Evolutionary conservation across 306 rosid species (phyloP).

Genomic region (Acacia melanoxylon): DNA sequence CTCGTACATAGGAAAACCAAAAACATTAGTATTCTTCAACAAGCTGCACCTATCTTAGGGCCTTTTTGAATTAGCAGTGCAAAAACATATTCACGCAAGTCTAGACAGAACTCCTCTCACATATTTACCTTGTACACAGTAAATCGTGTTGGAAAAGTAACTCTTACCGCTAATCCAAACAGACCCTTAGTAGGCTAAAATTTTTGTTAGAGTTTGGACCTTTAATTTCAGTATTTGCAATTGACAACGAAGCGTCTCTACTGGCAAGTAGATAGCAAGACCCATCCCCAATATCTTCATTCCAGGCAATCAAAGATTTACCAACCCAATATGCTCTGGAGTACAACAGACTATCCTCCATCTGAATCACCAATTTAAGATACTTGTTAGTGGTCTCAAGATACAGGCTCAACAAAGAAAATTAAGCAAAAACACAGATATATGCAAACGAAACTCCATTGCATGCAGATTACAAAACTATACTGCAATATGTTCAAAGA

Average conservation of each 20-base stretch:
- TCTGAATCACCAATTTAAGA: conserved; percentile 36
- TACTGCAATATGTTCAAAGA: not conserved
- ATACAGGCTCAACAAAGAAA: not conserved
- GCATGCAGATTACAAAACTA: not conserved
- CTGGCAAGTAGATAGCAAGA: conserved; percentile 65
- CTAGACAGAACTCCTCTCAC: too few species aligned
- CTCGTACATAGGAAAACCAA: conserved; percentile 2
- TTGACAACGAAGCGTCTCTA: conserved; percentile 53
- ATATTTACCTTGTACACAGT: too few species aligned
- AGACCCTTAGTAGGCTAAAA: not conserved
- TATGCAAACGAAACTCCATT: not conserved
- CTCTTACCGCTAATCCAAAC: too few species aligned
- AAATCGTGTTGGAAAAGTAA: too few species aligned
- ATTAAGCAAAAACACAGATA: not conserved
- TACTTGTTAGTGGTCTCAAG: conserved; percentile 2
- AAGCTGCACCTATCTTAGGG: not conserved
- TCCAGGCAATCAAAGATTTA: conserved; percentile 78
- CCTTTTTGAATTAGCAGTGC: too few species aligned
- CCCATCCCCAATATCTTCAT: conserved; percentile 55
- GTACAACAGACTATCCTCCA: conserved; percentile 53
- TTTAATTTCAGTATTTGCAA: conserved; percentile 48
- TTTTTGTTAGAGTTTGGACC: conserved; percentile 44
- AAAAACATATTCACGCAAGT: too few species aligned
- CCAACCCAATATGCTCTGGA: conserved; percentile 85
- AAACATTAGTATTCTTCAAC: not conserved